A percentile compares a stretch with the other conserved stretches of the same genome.
Conservation (phyloP, 1,284 basidiomycete species). For the Singerocomus inundabilis region DNA sequence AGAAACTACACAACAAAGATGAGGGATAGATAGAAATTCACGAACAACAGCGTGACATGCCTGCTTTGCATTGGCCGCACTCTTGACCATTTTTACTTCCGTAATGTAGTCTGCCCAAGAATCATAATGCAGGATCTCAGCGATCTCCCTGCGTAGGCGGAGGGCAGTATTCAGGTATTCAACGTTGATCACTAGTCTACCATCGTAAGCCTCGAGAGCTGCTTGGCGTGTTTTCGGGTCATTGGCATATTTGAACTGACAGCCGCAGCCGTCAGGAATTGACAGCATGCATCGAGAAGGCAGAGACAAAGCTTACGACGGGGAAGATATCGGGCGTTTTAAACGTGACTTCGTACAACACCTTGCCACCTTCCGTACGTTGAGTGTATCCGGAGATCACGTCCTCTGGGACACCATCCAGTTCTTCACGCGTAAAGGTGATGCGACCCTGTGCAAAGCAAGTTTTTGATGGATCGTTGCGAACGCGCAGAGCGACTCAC, state of each 20-base stretch:
- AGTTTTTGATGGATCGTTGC: neutral
- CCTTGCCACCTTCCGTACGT: constrained; percentile 52
- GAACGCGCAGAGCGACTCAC: constrained; percentile 36
- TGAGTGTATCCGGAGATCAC: constrained; percentile 74
- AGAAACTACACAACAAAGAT: constrained; percentile 49
- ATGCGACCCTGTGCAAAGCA: constrained; percentile 49
- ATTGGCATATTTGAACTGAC: constrained; percentile 74
- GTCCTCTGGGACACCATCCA: constrained; percentile 76
- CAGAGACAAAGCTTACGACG: constrained; percentile 45
- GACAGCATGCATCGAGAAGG: neutral
- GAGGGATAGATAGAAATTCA: neutral
- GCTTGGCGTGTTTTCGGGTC: constrained; percentile 64
- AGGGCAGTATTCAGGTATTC: constrained; percentile 66
- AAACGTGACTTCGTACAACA: constrained; percentile 59
- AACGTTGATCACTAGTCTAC: constrained; percentile 64
- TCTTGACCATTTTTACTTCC: constrained; percentile 83
- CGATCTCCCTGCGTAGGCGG: constrained; percentile 66
- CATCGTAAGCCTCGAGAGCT: constrained; percentile 67
- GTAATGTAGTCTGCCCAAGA: constrained; percentile 82
- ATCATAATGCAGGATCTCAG: constrained; percentile 65
- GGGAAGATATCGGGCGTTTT: constrained; percentile 72
- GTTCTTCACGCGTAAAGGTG: constrained; percentile 66
- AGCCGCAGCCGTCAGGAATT: neutral
- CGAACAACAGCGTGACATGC: constrained; percentile 35
- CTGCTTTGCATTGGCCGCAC: constrained; percentile 46